phyloP scores from a whole-genome alignment of 495 filamentous ascomycete species.

The Rostrohypoxylon terebratum region DNA sequence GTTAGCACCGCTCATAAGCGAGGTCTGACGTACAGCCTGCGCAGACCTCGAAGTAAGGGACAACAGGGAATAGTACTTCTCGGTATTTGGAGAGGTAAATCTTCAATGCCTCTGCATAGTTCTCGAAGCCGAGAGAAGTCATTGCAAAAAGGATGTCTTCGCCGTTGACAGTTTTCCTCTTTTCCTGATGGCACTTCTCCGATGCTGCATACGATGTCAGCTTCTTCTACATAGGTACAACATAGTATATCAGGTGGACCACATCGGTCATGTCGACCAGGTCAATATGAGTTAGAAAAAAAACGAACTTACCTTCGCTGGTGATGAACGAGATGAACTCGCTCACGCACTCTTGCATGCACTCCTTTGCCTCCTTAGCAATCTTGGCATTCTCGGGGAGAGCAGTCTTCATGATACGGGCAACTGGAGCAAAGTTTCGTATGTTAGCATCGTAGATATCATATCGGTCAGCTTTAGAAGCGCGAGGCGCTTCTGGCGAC shows the following conservation, averaged over 20 bases:
- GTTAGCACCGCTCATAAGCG: constrained; percentile 50
- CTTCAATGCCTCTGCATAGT: constrained; percentile 97
- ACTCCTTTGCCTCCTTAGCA: constrained; percentile 98
- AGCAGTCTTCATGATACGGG: constrained; percentile 98
- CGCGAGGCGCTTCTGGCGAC: constrained; percentile 58
- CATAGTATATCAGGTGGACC: constrained; percentile 22
- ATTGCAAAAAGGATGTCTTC: constrained; percentile 99
- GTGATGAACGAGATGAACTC: constrained; percentile 99
- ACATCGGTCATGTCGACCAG: constrained; percentile 30
- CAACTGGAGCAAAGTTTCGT: constrained; percentile 90
- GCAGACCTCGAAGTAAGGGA: constrained; percentile 33
- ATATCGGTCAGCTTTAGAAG: constrained; percentile 61
- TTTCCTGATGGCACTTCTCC: constrained; percentile 99
- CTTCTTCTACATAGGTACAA: constrained; percentile 20
- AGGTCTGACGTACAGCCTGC: constrained; percentile 15
- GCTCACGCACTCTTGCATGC: constrained; percentile 99
- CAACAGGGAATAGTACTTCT: constrained; percentile 76
- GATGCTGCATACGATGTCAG: constrained; percentile 73
- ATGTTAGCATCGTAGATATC: constrained; percentile 84
- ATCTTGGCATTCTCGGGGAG: constrained; percentile 99
- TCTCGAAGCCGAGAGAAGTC: constrained; percentile 98
- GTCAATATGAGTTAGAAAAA: neutral
- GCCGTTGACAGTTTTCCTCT: constrained; percentile 98
- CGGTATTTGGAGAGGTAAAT: constrained; percentile 98
- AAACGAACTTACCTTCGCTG: constrained; percentile 80